These are phyloP conservation scores for Cadophora gregata DNA, from an alignment of 2,329 filamentous ascomycete species.

Conservation along the genomic window DNA sequence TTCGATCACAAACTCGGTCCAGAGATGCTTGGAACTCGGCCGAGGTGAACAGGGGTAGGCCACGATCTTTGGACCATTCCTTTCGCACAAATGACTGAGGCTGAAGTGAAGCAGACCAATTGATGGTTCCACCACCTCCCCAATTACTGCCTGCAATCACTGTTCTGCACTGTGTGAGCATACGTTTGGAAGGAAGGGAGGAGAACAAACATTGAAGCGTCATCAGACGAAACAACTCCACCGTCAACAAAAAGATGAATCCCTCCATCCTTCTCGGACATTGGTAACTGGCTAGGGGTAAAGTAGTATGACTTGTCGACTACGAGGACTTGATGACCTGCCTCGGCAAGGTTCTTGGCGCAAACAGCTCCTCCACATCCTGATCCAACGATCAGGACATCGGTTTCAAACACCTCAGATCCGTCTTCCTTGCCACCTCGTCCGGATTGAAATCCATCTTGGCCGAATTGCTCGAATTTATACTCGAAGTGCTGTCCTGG, in stretches of 20 bases:
- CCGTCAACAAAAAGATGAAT: conserved; percentile 73
- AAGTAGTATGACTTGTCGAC: conserved; percentile 85
- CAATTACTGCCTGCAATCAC: conserved; percentile 74
- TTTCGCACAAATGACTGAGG: conserved; percentile 57
- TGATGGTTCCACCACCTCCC: conserved; percentile 87
- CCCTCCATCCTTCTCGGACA: conserved; percentile 66
- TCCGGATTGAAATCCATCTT: conserved; percentile 19
- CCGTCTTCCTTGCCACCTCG: conserved; percentile 32
- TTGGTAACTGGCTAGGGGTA: conserved; percentile 73
- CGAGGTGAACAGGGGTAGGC: conserved; percentile 74
- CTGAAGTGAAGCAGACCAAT: conserved; percentile 74
- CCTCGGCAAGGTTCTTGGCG: conserved; percentile 81
- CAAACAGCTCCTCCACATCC: conserved; percentile 85
- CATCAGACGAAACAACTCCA: conserved; percentile 61
- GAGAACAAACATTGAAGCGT: conserved; percentile 55
- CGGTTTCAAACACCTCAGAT: conserved; percentile 71
- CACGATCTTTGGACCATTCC: conserved; percentile 46
- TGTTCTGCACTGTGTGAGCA: conserved; percentile 30
- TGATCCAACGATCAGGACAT: conserved; percentile 85
- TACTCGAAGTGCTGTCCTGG: conserved; percentile 46
- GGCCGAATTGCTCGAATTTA: conserved; percentile 41
- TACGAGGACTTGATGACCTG: conserved; percentile 76
- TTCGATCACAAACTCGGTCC: conserved; percentile 75
- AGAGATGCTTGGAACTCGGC: conserved; percentile 74
- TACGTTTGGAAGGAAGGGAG: not conserved